phyloP scores from a whole-genome alignment of 148 eudicot genomes.

The Spergularia marina region DNA sequence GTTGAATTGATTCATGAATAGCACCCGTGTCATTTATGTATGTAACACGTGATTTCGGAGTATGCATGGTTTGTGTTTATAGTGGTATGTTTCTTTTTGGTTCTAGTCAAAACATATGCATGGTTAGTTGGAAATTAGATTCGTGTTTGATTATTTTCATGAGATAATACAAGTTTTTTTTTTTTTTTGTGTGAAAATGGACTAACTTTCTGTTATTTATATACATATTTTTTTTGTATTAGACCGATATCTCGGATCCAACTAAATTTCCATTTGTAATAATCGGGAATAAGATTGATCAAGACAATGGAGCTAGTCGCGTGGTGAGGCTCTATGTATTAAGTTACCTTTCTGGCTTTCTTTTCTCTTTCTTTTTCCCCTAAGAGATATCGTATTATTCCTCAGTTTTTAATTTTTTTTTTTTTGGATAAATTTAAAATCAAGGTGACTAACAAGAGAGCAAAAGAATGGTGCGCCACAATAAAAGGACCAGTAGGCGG shows the following conservation, averaged over 20 bases:
- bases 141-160: not conserved
- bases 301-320: constrained; percentile 45
- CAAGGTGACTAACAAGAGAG: constrained; percentile 52
- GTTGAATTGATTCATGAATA: constrained; percentile 6
- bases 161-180: too few species aligned
- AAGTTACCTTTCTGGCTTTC: not conserved
- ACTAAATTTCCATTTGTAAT: constrained; percentile 55
- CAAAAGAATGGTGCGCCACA: constrained; percentile 59
- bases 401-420: too few species aligned
- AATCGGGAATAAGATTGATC: constrained; percentile 66
- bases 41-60: not conserved
- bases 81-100: too few species aligned
- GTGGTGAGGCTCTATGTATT: constrained; percentile 31
- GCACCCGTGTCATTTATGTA: constrained; percentile 1
- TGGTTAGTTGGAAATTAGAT: not conserved
- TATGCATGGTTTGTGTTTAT: too few species aligned
- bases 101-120: too few species aligned
- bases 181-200: not conserved
- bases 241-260: constrained; percentile 56
- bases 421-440: not conserved
- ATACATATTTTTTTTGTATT: not conserved
- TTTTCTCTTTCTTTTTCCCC: not conserved
- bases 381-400: too few species aligned
- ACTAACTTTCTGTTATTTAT: not conserved
- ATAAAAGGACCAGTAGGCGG: constrained; percentile 28